Evolutionary conservation across 352 stramenopile species (phyloP).

Genomic region (Pseudoperonospora humuli): DNA sequence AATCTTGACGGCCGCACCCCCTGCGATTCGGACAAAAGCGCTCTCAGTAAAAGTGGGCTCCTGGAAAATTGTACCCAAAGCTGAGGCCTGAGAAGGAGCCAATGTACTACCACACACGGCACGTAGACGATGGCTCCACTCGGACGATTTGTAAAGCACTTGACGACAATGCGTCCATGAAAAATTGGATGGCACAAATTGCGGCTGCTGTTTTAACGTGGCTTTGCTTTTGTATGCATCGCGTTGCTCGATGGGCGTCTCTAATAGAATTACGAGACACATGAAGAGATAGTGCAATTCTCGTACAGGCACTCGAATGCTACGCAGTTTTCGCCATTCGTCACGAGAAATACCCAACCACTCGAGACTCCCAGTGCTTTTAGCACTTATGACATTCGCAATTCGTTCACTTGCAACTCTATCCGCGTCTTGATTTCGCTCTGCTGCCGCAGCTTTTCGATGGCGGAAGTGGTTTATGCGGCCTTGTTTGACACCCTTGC

Average conservation of each 20-base stretch:
- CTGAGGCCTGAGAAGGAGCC: too few species aligned
- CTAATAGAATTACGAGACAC: constrained; percentile 60
- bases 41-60: too few species aligned
- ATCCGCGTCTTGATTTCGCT: constrained; percentile 26
- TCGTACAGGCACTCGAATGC: constrained; percentile 52
- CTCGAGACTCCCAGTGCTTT: too few species aligned
- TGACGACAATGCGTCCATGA: too few species aligned
- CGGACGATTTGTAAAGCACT: constrained; percentile 42
- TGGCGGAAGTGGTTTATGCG: too few species aligned
- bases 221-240: constrained; percentile 25
- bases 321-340: constrained; percentile 54
- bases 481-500: constrained; percentile 45
- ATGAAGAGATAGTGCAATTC: constrained; percentile 78
- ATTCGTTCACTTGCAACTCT: constrained; percentile 8
- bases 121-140: constrained; percentile 39
- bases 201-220: too few species aligned
- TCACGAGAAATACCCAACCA: constrained; percentile 61
- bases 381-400: too few species aligned
- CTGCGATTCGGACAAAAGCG: too few species aligned
- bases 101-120: too few species aligned
- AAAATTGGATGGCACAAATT: too few species aligned
- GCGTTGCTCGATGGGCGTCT: constrained; percentile 38
- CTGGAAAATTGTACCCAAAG: too few species aligned
- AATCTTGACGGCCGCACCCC: too few species aligned
- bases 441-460: constrained; percentile 9